These are phyloP conservation scores for Arthrobotrys iridis DNA, from an alignment of 2,329 filamentous ascomycete genomes.

Conservation along the genomic window DNA sequence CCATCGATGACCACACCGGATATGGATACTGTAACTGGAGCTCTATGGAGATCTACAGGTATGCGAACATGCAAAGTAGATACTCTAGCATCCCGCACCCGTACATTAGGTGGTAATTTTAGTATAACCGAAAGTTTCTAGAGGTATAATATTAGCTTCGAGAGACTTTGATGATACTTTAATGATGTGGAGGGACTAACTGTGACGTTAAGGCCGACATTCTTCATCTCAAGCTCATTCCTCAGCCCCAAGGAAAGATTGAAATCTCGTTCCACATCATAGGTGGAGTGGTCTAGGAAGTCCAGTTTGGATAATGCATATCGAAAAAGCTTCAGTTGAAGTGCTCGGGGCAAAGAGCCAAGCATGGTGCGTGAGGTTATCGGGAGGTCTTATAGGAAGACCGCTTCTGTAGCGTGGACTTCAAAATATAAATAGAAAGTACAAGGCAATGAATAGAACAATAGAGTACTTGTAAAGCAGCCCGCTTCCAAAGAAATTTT, in stretches of 20 bases:
- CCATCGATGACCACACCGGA: conserved; percentile 80
- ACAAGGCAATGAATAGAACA: neutral
- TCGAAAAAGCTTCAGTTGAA: conserved; percentile 69
- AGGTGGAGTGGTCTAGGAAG: conserved; percentile 83
- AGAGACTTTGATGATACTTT: conserved; percentile 2
- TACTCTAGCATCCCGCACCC: conserved; percentile 78
- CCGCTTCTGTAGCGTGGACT: neutral
- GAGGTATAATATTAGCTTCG: conserved; percentile 24
- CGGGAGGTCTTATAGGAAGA: neutral
- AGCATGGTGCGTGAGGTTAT: conserved; percentile 22
- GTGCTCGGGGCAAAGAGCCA: conserved; percentile 37
- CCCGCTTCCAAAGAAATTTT: neutral
- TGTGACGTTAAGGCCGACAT: conserved; percentile 83
- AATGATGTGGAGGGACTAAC: conserved; percentile 65
- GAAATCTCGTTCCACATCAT: conserved; percentile 81
- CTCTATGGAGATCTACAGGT: conserved; percentile 86
- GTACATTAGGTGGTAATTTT: conserved; percentile 76
- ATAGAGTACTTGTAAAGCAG: neutral
- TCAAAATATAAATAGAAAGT: too few relatives aligned
- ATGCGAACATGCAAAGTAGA: conserved; percentile 81
- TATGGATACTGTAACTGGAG: conserved; percentile 81
- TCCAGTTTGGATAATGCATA: conserved; percentile 86
- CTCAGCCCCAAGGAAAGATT: conserved; percentile 84
- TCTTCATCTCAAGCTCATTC: conserved; percentile 83
- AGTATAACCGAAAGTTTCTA: conserved; percentile 82